Percentiles rank a stretch among this genome's conserved stretches.
These are phyloP conservation scores for Neonectria coccinea DNA, from an alignment of 2,329 filamentous ascomycete genomes.

Conservation along the genomic window DNA sequence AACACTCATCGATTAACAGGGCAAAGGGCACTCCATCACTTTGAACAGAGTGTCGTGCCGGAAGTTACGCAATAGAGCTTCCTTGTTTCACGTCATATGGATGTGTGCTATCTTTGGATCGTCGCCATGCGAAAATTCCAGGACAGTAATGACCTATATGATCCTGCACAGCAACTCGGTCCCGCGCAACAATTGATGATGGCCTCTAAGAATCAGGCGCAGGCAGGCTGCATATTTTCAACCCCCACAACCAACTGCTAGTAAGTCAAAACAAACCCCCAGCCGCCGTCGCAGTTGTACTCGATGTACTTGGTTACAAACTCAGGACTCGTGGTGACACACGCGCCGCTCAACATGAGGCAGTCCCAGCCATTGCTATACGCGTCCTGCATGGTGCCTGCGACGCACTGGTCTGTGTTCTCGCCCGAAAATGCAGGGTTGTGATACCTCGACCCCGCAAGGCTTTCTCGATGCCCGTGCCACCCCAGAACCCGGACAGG, in stretches of 20 bases:
- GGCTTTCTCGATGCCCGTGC: not conserved
- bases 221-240: not conserved
- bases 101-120: no score
- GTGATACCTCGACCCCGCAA: constrained; percentile 53
- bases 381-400: constrained; percentile 21
- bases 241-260: not conserved
- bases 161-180: no score
- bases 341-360: constrained; percentile 18
- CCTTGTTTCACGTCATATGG: no score
- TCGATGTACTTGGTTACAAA: constrained; percentile 15
- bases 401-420: constrained; percentile 62
- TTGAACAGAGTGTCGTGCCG: no score
- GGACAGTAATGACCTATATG: no score
- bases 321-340: constrained; percentile 18
- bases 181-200: no score
- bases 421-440: constrained; percentile 67
- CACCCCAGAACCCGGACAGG: not conserved
- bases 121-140: no score
- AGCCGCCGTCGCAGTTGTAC: constrained; percentile 7
- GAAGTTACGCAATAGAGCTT: no score
- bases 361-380: constrained; percentile 15
- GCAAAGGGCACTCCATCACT: no score
- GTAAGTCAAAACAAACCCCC: constrained; percentile 9
- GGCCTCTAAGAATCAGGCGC: not conserved
- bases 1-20: no score